Evolutionary conservation across 169 alveolate genomes (phyloP).

Genomic region (Cryptosporidium ryanae): DNA sequence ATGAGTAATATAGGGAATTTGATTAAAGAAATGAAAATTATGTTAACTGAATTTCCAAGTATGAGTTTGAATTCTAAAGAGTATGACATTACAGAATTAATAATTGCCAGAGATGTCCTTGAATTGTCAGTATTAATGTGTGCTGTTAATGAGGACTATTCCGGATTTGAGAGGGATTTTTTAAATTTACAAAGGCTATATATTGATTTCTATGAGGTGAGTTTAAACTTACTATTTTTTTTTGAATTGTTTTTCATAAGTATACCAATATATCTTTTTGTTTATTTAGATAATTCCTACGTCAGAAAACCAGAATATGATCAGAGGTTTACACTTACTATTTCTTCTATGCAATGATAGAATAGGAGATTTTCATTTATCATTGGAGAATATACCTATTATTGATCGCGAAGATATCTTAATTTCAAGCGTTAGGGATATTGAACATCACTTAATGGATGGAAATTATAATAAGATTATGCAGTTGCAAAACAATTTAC

Average conservation of each 20-base stretch:
- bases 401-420: slow-evolving; percentile 49
- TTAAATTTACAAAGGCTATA: slow-evolving; percentile 37
- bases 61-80: slow-evolving; percentile 31
- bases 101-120: slow-evolving; percentile 61
- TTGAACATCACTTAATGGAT: slow-evolving; percentile 75
- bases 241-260: no score
- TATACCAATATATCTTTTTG: background rate
- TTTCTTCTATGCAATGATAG: slow-evolving; percentile 73
- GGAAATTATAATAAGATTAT: slow-evolving; percentile 75
- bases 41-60: slow-evolving; percentile 42
- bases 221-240: background rate
- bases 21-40: slow-evolving; percentile 25
- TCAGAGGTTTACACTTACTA: slow-evolving; percentile 72
- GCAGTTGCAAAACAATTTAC: slow-evolving; percentile 27
- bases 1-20: background rate
- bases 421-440: slow-evolving; percentile 54
- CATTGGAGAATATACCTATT: slow-evolving; percentile 68
- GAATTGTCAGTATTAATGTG: slow-evolving; percentile 32
- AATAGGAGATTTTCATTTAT: slow-evolving; percentile 75
- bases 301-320: slow-evolving; percentile 50
- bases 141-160: slow-evolving; percentile 2
- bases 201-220: slow-evolving; percentile 28
- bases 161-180: slow-evolving; percentile 53
- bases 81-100: slow-evolving; percentile 38
- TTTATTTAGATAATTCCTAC: slow-evolving; percentile 14